These are phyloP conservation scores for Castanopsis chinensis DNA, from an alignment of 306 rosid species.

Conservation along the genomic window DNA sequence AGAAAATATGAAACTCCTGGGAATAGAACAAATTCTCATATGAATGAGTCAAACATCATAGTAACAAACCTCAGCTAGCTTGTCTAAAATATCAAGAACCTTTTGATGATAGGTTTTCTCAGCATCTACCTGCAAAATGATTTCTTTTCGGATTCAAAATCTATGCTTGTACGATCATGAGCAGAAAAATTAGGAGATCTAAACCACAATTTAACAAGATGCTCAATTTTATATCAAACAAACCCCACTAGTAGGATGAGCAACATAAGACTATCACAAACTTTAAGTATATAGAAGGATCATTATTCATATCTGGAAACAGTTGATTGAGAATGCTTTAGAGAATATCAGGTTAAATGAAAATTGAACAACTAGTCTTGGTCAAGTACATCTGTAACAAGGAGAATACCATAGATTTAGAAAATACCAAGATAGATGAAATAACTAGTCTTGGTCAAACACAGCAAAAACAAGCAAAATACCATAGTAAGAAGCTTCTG, in stretches of 20 bases:
- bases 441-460: slow-evolving; percentile 3
- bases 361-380: slow-evolving; percentile 1
- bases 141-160: slow-evolving; percentile 22
- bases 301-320: neutral
- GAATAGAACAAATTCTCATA: slow-evolving; percentile 9
- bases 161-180: slow-evolving; percentile 1
- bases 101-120: slow-evolving; percentile 79
- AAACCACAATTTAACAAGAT: neutral
- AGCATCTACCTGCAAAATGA: slow-evolving; percentile 64
- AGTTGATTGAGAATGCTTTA: neutral
- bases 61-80: slow-evolving; percentile 68
- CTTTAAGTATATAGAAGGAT: neutral
- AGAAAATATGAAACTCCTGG: slow-evolving; percentile 8
- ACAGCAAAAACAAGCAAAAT: slow-evolving; percentile 17
- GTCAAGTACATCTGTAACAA: neutral
- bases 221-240: neutral
- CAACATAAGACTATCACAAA: neutral
- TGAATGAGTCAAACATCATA: slow-evolving; percentile 14
- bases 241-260: neutral
- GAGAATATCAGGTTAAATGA: neutral
- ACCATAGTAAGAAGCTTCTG: slow-evolving; percentile 78
- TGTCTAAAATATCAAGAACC: slow-evolving; percentile 70
- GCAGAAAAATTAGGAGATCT: neutral
- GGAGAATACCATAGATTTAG: slow-evolving; percentile 51
- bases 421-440: neutral